phyloP scores from a whole-genome alignment of 176 grass and related monocot species.

The Chrysopogon serrulatus region DNA sequence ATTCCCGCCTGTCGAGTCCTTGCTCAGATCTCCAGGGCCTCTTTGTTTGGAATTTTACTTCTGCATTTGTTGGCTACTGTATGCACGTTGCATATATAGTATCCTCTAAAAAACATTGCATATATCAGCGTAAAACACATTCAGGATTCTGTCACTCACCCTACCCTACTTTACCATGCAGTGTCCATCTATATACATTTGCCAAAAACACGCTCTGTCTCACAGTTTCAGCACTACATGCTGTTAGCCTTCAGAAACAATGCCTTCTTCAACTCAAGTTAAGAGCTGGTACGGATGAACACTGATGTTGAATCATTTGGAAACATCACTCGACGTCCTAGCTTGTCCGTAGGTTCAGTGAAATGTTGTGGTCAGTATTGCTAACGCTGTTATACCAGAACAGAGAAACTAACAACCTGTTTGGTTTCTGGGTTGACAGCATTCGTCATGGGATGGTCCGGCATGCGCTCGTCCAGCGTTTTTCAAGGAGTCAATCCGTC shows the following conservation, averaged over 20 bases:
- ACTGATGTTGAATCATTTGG: not conserved
- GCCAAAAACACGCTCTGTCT: not conserved
- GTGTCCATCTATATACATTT: not conserved
- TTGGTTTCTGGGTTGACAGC: too few relatives aligned
- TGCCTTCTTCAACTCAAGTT: not conserved
- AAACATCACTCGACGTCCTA: slow-evolving; percentile 53
- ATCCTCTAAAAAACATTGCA: too few relatives aligned
- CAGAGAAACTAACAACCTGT: too few relatives aligned
- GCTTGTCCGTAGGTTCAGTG: slow-evolving; percentile 14
- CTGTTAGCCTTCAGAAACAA: not conserved
- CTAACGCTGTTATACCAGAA: not conserved
- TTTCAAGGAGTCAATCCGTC: too few relatives aligned
- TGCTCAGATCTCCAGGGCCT: too few relatives aligned
- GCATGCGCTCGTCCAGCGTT: too few relatives aligned
- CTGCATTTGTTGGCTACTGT: too few relatives aligned
- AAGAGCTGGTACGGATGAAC: not conserved
- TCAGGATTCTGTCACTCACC: not conserved
- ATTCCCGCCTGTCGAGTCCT: too few relatives aligned
- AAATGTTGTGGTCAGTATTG: not conserved
- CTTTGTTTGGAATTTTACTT: too few relatives aligned
- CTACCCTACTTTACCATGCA: not conserved
- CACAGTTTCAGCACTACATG: not conserved
- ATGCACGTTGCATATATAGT: too few relatives aligned
- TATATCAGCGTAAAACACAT: too few relatives aligned
- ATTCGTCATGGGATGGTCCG: too few relatives aligned